Evolutionary conservation across 441 rosid species (phyloP).

Genomic region (Pelargonium australe): DNA sequence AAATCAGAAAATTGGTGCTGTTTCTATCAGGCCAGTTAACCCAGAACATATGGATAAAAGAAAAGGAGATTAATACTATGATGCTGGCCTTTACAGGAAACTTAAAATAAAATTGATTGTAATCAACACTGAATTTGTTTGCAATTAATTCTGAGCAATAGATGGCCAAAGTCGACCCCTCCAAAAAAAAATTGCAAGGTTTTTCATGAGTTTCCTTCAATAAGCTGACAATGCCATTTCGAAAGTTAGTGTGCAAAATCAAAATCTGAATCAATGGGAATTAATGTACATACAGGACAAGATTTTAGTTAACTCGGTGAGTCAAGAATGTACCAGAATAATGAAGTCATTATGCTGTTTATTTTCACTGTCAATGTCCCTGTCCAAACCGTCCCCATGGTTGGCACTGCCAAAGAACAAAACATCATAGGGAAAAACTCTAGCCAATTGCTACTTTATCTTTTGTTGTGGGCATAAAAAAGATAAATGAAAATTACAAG

Average conservation of each 20-base stretch:
- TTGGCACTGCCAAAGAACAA: slow-evolving; percentile 47
- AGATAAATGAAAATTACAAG: no score
- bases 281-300: background rate
- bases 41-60: no score
- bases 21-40: no score
- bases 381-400: slow-evolving; percentile 73
- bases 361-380: slow-evolving; percentile 64
- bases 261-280: background rate
- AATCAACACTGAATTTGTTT: no score
- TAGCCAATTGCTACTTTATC: background rate
- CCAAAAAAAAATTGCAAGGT: no score
- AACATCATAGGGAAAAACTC: slow-evolving; percentile 9
- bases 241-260: background rate
- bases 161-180: no score
- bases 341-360: slow-evolving; percentile 66
- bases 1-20: no score
- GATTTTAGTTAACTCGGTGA: slow-evolving; percentile 17
- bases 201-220: no score
- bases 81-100: no score
- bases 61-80: no score
- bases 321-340: slow-evolving; percentile 52
- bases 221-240: background rate
- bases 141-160: no score
- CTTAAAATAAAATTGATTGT: no score
- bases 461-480: background rate